Base-by-base conservation (phyloP, 305 asterid genomes). In the Ajuga reptans region DNA sequence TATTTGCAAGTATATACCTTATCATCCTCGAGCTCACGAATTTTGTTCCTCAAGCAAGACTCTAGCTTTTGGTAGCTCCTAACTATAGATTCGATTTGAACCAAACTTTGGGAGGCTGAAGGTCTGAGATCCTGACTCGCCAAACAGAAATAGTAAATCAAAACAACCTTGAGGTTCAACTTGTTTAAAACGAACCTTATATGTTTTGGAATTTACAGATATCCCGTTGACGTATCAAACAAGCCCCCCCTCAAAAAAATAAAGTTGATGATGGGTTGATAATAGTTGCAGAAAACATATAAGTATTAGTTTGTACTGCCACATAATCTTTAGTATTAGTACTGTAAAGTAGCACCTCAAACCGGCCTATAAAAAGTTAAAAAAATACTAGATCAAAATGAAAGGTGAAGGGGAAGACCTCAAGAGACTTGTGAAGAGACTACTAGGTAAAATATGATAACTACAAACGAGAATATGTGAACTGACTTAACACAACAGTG, bases 21-120 rank as follows among this genome's bases (percentile, higher is more conserved):
- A 80, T 87, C 98, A 74, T 74, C 73, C 84, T 85, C 87, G 64
- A 88, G 94, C 71, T 74, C 79, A 65, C 72, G 62, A 76, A 90
- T 66, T 76, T 84, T 86, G 71, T 58, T 76, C 81, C 78, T 81
- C 76, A 84, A 72, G 79, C 72, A 79, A 73, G 84, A 85, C n/a
- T 79, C 80, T 69, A 88, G 47, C 79, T 79, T 83, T 82, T 84
- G 80, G 66, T 82, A 79, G 76, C 78, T 72, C 75, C 69, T 78
- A 74, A 73, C 68, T 36, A 82, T 43, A 9, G 84, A 76, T 70
- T 83, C 85, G 52, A 84, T 72, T 68, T 85, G 87, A 71, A 53
- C 65, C 64, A 83, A 78, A 76, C 69, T 81, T 76, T 85, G 86
- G 62, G 82, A 82, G 60, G 79, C 75, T 58, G 81, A 84, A 64